Conservation (phyloP, 1,284 basidiomycete genomes). For the Moniliella sp. region DNA sequence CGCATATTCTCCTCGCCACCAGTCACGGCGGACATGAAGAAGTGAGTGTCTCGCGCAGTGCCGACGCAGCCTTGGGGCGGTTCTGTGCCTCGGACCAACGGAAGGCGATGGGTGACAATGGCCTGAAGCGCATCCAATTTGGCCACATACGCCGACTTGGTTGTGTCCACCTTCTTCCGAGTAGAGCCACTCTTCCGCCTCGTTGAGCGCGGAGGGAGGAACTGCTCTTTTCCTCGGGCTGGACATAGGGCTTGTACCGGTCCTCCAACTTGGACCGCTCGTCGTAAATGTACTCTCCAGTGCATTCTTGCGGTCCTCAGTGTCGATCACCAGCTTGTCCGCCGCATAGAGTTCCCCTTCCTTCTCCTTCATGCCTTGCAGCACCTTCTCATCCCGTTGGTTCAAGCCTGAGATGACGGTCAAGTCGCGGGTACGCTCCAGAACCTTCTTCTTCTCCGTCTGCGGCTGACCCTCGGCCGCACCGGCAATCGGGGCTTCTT, state of each 20-base stretch:
- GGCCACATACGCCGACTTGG: slow-evolving; percentile 26
- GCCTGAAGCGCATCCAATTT: slow-evolving; percentile 23
- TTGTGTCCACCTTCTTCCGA: slow-evolving; percentile 30
- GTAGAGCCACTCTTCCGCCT: slow-evolving; percentile 33
- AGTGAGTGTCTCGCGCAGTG: slow-evolving; percentile 27
- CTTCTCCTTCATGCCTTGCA: slow-evolving; percentile 22
- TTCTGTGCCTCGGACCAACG: slow-evolving; percentile 25
- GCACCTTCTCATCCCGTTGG: slow-evolving; percentile 12
- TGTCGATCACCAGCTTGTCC: slow-evolving; percentile 33
- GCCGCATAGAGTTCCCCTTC: slow-evolving; percentile 27
- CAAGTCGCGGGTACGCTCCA: slow-evolving; percentile 29
- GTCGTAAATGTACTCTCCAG: slow-evolving; percentile 33
- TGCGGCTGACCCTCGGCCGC: slow-evolving; percentile 23
- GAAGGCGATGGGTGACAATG: slow-evolving; percentile 23
- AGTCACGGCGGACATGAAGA: slow-evolving; percentile 23
- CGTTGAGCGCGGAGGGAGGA: slow-evolving; percentile 18
- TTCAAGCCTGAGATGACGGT: slow-evolving; percentile 18
- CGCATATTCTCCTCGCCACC: slow-evolving; percentile 27
- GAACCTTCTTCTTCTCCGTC: slow-evolving; percentile 28
- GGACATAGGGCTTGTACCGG: slow-evolving; percentile 21
- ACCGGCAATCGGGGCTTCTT: slow-evolving; percentile 25
- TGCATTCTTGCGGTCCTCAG: slow-evolving; percentile 28
- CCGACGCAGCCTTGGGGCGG: slow-evolving; percentile 26
- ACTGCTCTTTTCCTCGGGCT: slow-evolving; percentile 27
- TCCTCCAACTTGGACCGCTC: slow-evolving; percentile 30